Evolutionary conservation across 257 asterid genomes (phyloP), one percentile per base, ranked within the genome.

Genomic region (Anisodus acutangulus): DNA sequence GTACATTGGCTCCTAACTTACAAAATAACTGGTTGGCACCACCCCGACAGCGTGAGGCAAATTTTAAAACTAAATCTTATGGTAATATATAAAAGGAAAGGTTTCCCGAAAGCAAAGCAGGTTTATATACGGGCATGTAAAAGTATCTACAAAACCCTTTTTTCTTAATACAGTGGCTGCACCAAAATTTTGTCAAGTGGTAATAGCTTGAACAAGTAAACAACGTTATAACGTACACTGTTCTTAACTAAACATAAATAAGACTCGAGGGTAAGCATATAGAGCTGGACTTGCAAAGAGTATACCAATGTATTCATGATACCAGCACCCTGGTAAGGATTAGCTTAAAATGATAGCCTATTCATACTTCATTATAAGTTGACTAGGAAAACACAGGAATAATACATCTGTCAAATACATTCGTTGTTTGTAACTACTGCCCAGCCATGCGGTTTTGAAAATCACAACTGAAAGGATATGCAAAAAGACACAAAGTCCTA

Each of bases 401-500:
- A 35, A 69, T 69, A 35, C 74, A 67, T 67, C 74, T 35, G 13
- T 35, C 17, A 35, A 67, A 45, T n/a, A 19, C 59, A 47, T 22
- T 31, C 47, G 59, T 8, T 74, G 81, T 49, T 74, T 49, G 45
- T 59, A 74, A 74, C 80, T 22, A 49, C 62, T 74, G 49, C 12
- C 45, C 55, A 49, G 62, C 9, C 81, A 22, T 22, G 22, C 2
- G 26, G 81, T 74, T 49, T 22, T 31, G 81, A 45, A 49, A 74
- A 74, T 74, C 62, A 49, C 45, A 74, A 49, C n/a, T 49, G 81
- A 22, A 53, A 3, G 26, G 43, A 53, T 26, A 78, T 26, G 81
- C 81, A 26, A 13, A 69, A 39, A 69, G 54, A 69, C 78, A 69
- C 54, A 17, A 68, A 39, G 78, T 69, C 54, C 35, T 16, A 69